These are phyloP conservation scores for Penicillium nordicum DNA, from an alignment of 2,329 filamentous ascomycete species.

Conservation along the genomic window DNA sequence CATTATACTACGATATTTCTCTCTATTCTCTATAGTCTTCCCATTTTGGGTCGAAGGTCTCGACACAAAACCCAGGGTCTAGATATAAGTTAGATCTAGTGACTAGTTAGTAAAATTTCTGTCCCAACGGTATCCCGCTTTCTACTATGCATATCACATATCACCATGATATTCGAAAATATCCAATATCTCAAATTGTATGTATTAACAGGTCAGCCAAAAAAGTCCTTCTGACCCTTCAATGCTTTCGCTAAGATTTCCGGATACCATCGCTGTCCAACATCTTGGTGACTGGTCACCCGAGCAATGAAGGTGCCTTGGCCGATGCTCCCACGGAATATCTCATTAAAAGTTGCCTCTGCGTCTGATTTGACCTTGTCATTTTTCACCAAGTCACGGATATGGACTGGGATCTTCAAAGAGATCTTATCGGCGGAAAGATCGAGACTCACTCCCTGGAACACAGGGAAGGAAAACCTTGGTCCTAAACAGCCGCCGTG, in stretches of 20 bases:
- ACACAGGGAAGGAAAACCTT: conserved; percentile 37
- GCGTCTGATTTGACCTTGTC: conserved; percentile 34
- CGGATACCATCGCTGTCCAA: conserved; percentile 37
- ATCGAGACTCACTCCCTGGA: conserved; percentile 37
- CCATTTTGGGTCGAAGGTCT: no score
- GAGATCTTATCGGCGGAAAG: conserved; percentile 29
- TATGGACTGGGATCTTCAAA: conserved; percentile 31
- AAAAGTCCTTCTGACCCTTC: conserved; percentile 24
- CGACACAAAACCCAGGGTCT: no score
- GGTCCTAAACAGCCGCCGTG: conserved; percentile 30
- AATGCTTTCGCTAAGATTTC: conserved; percentile 31
- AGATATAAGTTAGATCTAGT: no score
- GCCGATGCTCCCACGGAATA: conserved; percentile 31
- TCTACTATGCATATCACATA: no score
- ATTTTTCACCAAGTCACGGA: conserved; percentile 20
- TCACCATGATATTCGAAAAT: no score
- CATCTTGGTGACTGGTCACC: conserved; percentile 39
- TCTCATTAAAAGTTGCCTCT: conserved; percentile 36
- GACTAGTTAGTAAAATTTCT: no score
- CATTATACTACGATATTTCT: no score
- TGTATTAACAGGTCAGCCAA: background rate
- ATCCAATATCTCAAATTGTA: no score
- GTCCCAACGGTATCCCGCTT: no score
- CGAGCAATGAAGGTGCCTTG: conserved; percentile 36
- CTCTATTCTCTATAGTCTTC: no score